A percentile compares a stretch with the other conserved stretches of the same genome.
phyloP scores from a whole-genome alignment of 306 rosid species.

The Cicer chorassanicum region DNA sequence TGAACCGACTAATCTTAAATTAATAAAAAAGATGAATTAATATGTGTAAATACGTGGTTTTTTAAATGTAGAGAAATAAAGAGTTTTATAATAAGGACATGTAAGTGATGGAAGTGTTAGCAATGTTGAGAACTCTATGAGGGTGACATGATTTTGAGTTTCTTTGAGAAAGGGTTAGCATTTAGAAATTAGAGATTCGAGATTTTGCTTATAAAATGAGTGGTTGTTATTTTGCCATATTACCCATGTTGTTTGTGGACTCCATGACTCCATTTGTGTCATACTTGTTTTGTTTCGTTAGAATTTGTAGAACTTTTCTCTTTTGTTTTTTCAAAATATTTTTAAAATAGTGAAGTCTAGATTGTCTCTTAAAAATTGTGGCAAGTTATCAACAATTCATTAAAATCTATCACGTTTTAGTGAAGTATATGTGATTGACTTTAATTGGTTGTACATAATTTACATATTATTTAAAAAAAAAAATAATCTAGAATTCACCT shows the following conservation, averaged over 20 bases:
- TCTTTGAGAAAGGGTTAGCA: constrained; percentile 47
- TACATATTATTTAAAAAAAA: too few relatives aligned
- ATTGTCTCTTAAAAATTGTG: too few relatives aligned
- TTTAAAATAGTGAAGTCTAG: background rate
- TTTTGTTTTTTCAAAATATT: background rate
- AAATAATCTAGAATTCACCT: too few relatives aligned
- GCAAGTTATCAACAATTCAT: too few relatives aligned
- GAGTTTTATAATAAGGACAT: background rate
- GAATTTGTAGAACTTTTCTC: background rate
- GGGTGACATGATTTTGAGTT: background rate
- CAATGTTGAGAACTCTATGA: constrained; percentile 2
- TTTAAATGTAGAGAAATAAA: too few relatives aligned
- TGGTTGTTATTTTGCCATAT: constrained; percentile 23
- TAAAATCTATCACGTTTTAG: too few relatives aligned
- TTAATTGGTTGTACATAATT: too few relatives aligned
- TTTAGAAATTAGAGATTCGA: constrained; percentile 28
- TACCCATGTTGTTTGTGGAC: constrained; percentile 41
- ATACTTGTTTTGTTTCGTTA: too few relatives aligned
- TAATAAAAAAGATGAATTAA: too few relatives aligned
- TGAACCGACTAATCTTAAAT: constrained; percentile 39
- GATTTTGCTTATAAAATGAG: constrained; percentile 10
- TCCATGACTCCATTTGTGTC: background rate
- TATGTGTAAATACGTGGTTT: too few relatives aligned
- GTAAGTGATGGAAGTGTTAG: background rate
- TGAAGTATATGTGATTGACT: too few relatives aligned